A percentile compares a stretch with the other conserved stretches of the same genome.
phyloP scores from a whole-genome alignment of 371 early-diverging fungal genomes.

The Batrachochytrium dendrobatidis region DNA sequence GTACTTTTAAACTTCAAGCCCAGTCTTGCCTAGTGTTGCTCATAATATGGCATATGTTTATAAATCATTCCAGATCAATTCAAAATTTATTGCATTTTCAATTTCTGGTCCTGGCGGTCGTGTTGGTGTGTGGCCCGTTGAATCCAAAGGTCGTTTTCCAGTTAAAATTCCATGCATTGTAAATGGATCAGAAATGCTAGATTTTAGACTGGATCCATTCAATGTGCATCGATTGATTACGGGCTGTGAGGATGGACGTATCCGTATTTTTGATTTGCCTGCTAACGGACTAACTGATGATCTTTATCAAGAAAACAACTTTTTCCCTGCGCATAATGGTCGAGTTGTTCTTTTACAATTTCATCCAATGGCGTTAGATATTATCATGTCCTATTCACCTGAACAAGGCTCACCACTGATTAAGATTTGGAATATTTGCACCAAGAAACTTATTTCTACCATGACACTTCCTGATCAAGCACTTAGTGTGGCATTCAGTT shows the following conservation, averaged over 20 bases:
- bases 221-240: slow-evolving; percentile 51
- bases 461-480: slow-evolving; percentile 21
- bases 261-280: slow-evolving; percentile 68
- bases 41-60: no score
- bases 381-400: slow-evolving; percentile 32
- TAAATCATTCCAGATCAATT: slow-evolving; percentile 53
- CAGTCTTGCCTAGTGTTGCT: no score
- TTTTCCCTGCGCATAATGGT: slow-evolving; percentile 37
- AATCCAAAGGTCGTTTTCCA: slow-evolving; percentile 63
- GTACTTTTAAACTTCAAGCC: no score
- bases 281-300: slow-evolving; percentile 39
- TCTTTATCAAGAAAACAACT: slow-evolving; percentile 3
- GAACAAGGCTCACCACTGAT: slow-evolving; percentile 18
- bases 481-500: slow-evolving; percentile 54
- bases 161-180: slow-evolving; percentile 46
- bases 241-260: slow-evolving; percentile 61
- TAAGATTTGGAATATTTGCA: slow-evolving; percentile 19
- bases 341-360: slow-evolving; percentile 52
- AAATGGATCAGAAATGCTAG: slow-evolving; percentile 21
- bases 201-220: slow-evolving; percentile 69
- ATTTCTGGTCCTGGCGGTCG: slow-evolving; percentile 75
- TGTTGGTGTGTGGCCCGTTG: slow-evolving; percentile 57
- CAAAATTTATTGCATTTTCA: slow-evolving; percentile 59
- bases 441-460: slow-evolving; percentile 9
- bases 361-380: slow-evolving; percentile 55